Base-by-base conservation (phyloP, 2,329 filamentous ascomycete genomes). In the Aspergillus novofumigatus region DNA sequence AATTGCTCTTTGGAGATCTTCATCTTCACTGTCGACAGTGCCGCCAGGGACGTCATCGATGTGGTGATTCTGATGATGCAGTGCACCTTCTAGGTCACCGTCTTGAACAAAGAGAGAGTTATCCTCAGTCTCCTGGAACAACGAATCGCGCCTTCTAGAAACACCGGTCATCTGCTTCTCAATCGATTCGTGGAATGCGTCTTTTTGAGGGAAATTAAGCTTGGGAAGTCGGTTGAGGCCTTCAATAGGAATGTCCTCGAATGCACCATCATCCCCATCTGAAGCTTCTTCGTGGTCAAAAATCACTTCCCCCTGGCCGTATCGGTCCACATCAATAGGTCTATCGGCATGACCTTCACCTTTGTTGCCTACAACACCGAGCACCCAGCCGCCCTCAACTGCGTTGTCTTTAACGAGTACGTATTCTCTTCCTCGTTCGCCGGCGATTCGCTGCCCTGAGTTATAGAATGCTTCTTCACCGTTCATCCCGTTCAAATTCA, bases 361-460 rank as follows among this genome's bases (percentile, higher is more conserved):
- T 62, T 90, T 95, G 58, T 87, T 91, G 60, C 88, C 92, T 23
- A 99, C 92, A 26, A 99, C 94, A 53, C 94, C 94, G 5, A 99
- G 78, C 0, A 93, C 93, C 92, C 92, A 99, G 4, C 94, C 94
- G 49, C 94, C 94, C 71, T 97, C 93, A 1, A 91, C 92, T 0
- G 92, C 91, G 48, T 95, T 91, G 66, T 97, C 97, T 75, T 94
- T 96, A 42, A 99, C 92, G 3, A 99, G 79, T 11, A 99, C 92
- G 68, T 99, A 99, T 72, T 99, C 94, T 67, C 91, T 87, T 14
- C 91, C 90, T 67, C 87, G 91, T 69, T 99, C 94, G 51, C 94
- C 78, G 26, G 78, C 78, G 57, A 81, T 77, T 48, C 78, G 72
- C 32, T 77, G 73, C 50, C 85, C 84, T 1, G 83, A 82, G 7